Percentiles rank a stretch among this genome's conserved stretches.
These are phyloP conservation scores for Infundibulicybe gibba DNA, from an alignment of 768 basidiomycete species.

Conservation along the genomic window DNA sequence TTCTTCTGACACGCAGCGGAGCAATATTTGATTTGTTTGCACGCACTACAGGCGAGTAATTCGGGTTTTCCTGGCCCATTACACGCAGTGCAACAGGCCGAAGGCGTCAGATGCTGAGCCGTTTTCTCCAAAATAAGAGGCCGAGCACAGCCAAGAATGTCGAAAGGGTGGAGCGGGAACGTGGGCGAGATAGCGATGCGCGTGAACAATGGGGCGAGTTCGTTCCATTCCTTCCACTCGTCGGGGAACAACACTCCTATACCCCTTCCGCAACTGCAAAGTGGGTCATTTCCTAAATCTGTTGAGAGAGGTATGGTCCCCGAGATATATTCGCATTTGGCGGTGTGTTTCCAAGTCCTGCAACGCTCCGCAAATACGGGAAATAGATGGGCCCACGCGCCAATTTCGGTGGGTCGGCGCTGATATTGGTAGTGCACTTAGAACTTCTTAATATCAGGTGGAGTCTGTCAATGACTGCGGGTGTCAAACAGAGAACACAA, in stretches of 20 bases:
- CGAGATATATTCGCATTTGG: too few relatives aligned
- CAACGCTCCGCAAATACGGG: too few relatives aligned
- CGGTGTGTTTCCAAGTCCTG: too few relatives aligned
- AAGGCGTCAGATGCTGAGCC: background rate
- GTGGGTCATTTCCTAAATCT: slow-evolving; percentile 30
- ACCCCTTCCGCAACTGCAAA: too few relatives aligned
- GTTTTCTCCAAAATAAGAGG: background rate
- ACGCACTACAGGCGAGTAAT: slow-evolving; percentile 18
- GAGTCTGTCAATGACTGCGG: slow-evolving; percentile 10
- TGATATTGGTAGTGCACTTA: slow-evolving; percentile 1
- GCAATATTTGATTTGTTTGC: too few relatives aligned
- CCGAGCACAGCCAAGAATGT: slow-evolving; percentile 13
- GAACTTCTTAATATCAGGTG: background rate
- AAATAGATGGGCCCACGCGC: slow-evolving; percentile 48
- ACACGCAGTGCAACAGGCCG: too few relatives aligned
- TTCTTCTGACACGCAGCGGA: slow-evolving; percentile 29
- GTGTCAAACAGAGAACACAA: slow-evolving; percentile 37
- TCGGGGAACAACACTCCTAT: slow-evolving; percentile 35
- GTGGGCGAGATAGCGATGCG: too few relatives aligned
- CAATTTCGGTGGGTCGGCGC: slow-evolving; percentile 25
- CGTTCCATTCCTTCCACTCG: slow-evolving; percentile 25
- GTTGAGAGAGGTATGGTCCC: slow-evolving; percentile 32
- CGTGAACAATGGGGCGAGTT: slow-evolving; percentile 36
- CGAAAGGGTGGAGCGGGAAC: slow-evolving; percentile 46
- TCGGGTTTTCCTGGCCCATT: slow-evolving; percentile 23